phyloP scores from a whole-genome alignment of 176 grass and related monocot species.

The Triticum dicoccoides region DNA sequence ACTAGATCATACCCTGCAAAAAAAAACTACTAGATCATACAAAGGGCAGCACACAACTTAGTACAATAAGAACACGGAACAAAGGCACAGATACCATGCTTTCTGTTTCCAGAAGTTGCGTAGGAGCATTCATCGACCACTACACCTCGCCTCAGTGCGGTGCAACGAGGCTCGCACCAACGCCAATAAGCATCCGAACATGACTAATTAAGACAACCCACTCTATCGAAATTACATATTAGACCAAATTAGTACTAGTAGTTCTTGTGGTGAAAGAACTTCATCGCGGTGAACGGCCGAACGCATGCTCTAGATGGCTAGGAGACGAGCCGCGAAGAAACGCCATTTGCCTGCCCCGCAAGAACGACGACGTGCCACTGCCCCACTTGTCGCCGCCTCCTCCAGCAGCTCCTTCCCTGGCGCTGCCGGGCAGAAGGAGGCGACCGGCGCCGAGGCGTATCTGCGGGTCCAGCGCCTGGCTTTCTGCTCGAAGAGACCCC shows the following conservation, averaged over 20 bases:
- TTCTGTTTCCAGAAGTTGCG: background rate
- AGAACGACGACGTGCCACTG: background rate
- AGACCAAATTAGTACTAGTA: background rate
- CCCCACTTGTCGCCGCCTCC: background rate
- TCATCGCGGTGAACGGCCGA: background rate
- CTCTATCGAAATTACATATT: background rate
- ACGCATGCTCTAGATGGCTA: too few species aligned
- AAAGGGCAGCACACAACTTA: too few species aligned
- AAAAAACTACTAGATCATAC: too few species aligned
- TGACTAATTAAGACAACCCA: background rate
- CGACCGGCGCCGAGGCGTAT: conserved; percentile 18
- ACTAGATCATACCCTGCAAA: too few species aligned
- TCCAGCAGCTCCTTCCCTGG: background rate
- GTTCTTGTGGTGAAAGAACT: background rate
- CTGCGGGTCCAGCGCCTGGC: conserved; percentile 6
- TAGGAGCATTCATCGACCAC: background rate
- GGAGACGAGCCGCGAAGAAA: too few species aligned
- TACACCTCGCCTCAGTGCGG: background rate
- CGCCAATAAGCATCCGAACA: background rate
- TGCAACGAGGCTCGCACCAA: background rate
- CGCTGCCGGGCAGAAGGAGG: background rate
- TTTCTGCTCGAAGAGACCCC: background rate
- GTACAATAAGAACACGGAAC: too few species aligned
- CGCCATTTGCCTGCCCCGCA: too few species aligned
- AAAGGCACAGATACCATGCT: too few species aligned